Conservation (phyloP, 2,329 filamentous ascomycete species). For the Trichophaea hybrida region DNA sequence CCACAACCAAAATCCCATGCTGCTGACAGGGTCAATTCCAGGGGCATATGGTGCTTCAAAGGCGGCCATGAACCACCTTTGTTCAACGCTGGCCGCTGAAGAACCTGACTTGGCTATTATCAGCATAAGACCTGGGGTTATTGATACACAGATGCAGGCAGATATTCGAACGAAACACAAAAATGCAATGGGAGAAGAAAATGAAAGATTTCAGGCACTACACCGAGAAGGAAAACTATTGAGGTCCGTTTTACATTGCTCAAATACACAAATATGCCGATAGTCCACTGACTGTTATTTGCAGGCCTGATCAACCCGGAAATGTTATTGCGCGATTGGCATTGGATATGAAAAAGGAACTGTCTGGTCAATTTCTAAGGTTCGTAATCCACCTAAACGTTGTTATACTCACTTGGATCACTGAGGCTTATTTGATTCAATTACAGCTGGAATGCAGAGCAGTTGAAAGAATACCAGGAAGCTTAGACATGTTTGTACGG, state of each 20-base stretch:
- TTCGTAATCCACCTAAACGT: slow-evolving; percentile 31
- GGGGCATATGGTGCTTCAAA: slow-evolving; percentile 71
- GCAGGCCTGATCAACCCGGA: slow-evolving; percentile 66
- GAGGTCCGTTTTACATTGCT: slow-evolving; percentile 3
- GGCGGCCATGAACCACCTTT: slow-evolving; percentile 68
- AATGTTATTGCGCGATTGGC: slow-evolving; percentile 71
- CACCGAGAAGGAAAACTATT: slow-evolving; percentile 53
- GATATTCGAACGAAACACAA: slow-evolving; percentile 53
- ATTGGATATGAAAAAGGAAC: slow-evolving; percentile 45
- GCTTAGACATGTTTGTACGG: background rate
- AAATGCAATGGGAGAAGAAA: slow-evolving; percentile 42
- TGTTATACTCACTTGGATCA: no score
- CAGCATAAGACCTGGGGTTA: slow-evolving; percentile 56
- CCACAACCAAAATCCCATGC: background rate
- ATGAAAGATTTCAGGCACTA: slow-evolving; percentile 51
- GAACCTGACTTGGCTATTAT: slow-evolving; percentile 62
- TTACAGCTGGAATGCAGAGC: slow-evolving; percentile 40
- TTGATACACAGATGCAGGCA: slow-evolving; percentile 85
- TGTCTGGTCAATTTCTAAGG: slow-evolving; percentile 65
- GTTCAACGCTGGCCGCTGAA: slow-evolving; percentile 56
- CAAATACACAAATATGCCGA: background rate
- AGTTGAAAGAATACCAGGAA: slow-evolving; percentile 41
- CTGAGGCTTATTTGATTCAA: no score
- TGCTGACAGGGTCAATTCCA: slow-evolving; percentile 41
- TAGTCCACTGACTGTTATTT: background rate